A percentile compares a stretch with the other conserved stretches of the same genome.
Conservation (phyloP, 1,284 basidiomycete genomes). For the Papiliotrema laurentii region DNA sequence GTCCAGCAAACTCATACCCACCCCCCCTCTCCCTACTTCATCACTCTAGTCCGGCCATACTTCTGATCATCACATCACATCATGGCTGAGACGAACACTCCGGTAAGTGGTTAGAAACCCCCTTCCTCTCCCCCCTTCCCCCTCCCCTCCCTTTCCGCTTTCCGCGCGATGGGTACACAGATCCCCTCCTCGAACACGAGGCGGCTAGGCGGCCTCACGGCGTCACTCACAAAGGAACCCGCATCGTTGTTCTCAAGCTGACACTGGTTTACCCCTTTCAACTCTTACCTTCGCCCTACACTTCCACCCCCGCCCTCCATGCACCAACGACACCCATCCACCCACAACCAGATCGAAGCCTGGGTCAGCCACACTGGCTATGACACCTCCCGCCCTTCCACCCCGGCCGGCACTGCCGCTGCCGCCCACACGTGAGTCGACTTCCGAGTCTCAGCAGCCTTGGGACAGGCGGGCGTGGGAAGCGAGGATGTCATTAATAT, state of each 20-base stretch:
- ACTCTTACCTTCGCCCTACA: background rate
- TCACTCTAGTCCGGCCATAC: no score
- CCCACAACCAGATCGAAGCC: constrained; percentile 36
- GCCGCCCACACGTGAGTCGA: constrained; percentile 42
- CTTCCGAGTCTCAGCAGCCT: background rate
- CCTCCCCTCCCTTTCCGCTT: no score
- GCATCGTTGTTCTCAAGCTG: background rate
- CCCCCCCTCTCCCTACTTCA: no score
- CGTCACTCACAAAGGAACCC: no score
- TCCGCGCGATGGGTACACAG: no score
- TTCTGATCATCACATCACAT: no score
- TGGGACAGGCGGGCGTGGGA: background rate
- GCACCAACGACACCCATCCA: constrained; percentile 3
- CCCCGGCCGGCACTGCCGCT: constrained; percentile 25
- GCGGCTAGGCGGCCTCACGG: no score
- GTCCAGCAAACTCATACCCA: no score
- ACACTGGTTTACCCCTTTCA: background rate
- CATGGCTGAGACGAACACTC: no score
- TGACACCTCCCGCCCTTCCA: constrained; percentile 29
- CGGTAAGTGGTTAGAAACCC: no score
- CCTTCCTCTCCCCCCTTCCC: no score
- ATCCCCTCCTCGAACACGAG: no score
- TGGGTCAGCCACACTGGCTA: constrained; percentile 40
- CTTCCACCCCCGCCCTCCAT: background rate
- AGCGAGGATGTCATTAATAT: constrained; percentile 41